Base-by-base conservation (phyloP, 2,329 filamentous ascomycete genomes). In the Paradendryphiella salina region DNA sequence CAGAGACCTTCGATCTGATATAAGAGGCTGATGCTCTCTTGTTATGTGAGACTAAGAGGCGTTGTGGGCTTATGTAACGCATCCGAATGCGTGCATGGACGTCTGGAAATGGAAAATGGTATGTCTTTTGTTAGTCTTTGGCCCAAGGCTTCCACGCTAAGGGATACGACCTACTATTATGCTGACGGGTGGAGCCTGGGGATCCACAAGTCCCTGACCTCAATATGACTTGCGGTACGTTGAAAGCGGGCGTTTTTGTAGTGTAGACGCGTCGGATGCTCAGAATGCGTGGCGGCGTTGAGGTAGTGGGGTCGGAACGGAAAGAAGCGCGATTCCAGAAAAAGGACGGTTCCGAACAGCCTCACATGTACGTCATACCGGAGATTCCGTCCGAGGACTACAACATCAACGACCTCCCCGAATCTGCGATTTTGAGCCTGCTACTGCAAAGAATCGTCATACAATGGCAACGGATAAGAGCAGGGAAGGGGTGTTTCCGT, bases 401-500 rank as follows among this genome's bases (percentile, higher is more conserved):
- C 33, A 18, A 33, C 35, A 18, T 29, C 45, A 18, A 33, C 28
- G 15, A 15, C 32, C 33, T 10, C 14, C 9, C 11, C 15, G 33
- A 7, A 17, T 5, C 6, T 26, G 8, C 32, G 15, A 18, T 14
- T 21, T 15, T 4, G 7, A 5, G 13, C 2, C 32, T 20, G 6
- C 8, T 7, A 21, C 11, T 20, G 5, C 4, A 14, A n/a, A 17
- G 13, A 6, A 31, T 21, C 1, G n/a, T 7, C 5, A 33, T 8
- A 14, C 18, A 10, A 57, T 57, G 54, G n/a, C 44, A 15, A 13
- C 36, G 21, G 36, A 35, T 2, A 13, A 36, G 32, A 49, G 20
- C 35, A 52, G 47, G 3, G 48, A 57, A 10, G 53, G 59, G 32
- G 42, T 56, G 0, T 84, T 86, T 17, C 88, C 88, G 10, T 91